phyloP scores from a whole-genome alignment of 1,284 basidiomycete species.

The Puccinia triticina region DNA sequence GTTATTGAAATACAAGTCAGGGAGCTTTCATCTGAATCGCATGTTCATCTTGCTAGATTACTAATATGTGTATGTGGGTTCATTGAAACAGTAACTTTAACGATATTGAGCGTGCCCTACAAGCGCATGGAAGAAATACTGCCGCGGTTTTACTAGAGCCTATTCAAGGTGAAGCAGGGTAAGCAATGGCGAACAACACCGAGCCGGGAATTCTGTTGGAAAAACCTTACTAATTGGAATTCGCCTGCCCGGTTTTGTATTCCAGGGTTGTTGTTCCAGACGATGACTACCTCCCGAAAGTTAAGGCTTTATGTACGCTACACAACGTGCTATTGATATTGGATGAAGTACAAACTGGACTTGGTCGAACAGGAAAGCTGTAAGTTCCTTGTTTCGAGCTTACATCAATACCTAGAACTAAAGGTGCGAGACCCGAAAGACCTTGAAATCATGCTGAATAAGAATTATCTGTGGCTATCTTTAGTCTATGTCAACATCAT shows the following conservation, averaged over 20 bases:
- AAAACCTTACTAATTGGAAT: constrained; percentile 17
- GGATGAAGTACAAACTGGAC: constrained; percentile 94
- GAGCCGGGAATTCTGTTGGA: background rate
- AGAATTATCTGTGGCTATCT: background rate
- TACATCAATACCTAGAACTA: background rate
- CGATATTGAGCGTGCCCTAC: constrained; percentile 80
- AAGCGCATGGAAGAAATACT: constrained; percentile 78
- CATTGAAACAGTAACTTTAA: constrained; percentile 64
- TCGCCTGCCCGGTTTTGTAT: background rate
- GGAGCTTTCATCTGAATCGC: background rate
- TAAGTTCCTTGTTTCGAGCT: constrained; percentile 23
- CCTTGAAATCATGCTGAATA: background rate
- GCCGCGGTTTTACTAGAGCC: constrained; percentile 96
- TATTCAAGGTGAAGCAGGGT: constrained; percentile 98
- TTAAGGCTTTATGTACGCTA: constrained; percentile 83
- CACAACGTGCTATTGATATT: constrained; percentile 94
- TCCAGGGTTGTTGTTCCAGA: constrained; percentile 81
- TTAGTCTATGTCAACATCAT: constrained; percentile 76
- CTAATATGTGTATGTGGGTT: background rate
- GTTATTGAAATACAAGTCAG: constrained; percentile 72
- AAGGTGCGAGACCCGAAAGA: background rate
- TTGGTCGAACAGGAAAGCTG: constrained; percentile 82
- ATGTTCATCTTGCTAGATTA: background rate
- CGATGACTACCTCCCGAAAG: constrained; percentile 79
- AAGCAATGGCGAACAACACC: constrained; percentile 59